Evolutionary conservation across 1,139 yeast species (phyloP), one percentile per base, ranked within the genome.

Genomic region (Suhomyces panamericanus): DNA sequence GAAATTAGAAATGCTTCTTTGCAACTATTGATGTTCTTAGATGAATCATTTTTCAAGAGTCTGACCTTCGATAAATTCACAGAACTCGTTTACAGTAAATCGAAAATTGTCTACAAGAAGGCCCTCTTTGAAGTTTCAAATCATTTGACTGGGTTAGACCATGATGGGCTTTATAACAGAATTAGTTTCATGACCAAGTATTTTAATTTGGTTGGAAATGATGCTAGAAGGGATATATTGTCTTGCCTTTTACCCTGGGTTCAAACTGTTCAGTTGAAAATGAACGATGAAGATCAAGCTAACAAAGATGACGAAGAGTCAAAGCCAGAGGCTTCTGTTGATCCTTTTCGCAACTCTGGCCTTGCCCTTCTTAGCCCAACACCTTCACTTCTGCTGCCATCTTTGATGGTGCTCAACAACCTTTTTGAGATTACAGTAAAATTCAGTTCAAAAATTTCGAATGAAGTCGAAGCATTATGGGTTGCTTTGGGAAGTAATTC

Each of bases 391-490:
- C 36, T 35, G 32, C 69, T 73, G n/a, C 63, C 77, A 10, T 81
- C 93, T 1, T 71, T 76, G 38, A 88, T 91, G 96, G 90, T 91
- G 1, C 63, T 93, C 53, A 81, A 79, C 49, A 93, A 91, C 54
- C 66, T 93, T 45, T 82, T 90, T 63, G 97, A 89, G 55, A 85
- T 93, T 36, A 88, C 97, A 0, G 82, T 89, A 35, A 81, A 81
- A 46, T 87, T 85, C 55, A 81, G 91, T 43, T 83, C 84, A 36
- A 72, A 75, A 13, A 81, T 88, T 54, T 87, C 88, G 39, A 85
- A 85, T 55, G 97, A 90, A 56, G 88, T 93, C 9, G 98, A 91
- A 60, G 95, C 96, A 0, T 66, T 93, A 32, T 95, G 99, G 99
- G 89, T 87, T 4, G 95, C 97, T 0, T 70, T 93, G 32, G 96